A percentile compares a stretch with the other conserved stretches of the same genome.
phyloP scores from a whole-genome alignment of 306 rosid genomes.

The Echinosophora koreensis region DNA sequence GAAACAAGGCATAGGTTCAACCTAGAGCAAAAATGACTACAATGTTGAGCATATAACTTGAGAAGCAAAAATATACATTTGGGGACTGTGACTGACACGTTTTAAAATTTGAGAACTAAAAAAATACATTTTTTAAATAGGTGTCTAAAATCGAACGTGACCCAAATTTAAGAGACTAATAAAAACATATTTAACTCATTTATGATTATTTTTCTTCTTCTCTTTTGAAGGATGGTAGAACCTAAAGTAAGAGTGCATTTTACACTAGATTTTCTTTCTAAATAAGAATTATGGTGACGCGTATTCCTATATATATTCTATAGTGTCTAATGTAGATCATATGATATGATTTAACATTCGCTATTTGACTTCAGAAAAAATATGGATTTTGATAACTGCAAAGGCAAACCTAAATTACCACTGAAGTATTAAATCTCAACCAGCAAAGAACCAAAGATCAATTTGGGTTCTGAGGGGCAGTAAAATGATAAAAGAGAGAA shows the following conservation, averaged over 20 bases:
- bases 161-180: too few relatives aligned
- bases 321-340: background rate
- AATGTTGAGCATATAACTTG: too few relatives aligned
- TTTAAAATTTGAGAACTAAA: too few relatives aligned
- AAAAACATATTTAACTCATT: too few relatives aligned
- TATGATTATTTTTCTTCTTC: too few relatives aligned
- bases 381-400: slow-evolving; percentile 1
- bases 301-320: background rate
- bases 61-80: too few relatives aligned
- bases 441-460: too few relatives aligned
- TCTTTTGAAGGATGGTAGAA: background rate
- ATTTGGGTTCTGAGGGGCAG: background rate
- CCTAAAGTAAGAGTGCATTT: background rate
- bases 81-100: too few relatives aligned
- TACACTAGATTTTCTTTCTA: background rate
- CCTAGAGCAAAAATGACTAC: too few relatives aligned
- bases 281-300: background rate
- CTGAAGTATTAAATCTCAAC: background rate
- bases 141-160: too few relatives aligned
- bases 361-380: background rate
- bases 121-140: too few relatives aligned
- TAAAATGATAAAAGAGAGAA: background rate
- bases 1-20: too few relatives aligned
- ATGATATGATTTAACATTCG: slow-evolving; percentile 2
- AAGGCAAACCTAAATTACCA: slow-evolving; percentile 19